Percentiles rank a stretch among this genome's conserved stretches.
phyloP scores from a whole-genome alignment of 371 early-diverging fungal species.

The Catenaria anguillulae region DNA sequence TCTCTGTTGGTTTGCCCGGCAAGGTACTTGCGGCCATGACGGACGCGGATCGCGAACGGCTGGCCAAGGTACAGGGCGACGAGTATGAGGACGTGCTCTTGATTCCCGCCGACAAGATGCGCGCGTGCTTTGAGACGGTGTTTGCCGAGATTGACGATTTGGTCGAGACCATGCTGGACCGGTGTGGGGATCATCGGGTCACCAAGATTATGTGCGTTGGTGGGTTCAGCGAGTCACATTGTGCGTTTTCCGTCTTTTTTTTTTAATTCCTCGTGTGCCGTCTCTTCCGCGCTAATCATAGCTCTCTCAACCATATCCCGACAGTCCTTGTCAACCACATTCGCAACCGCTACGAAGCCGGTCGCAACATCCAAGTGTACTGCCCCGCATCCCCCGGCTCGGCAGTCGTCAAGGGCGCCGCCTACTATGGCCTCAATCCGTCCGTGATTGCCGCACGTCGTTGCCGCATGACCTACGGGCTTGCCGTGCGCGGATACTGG shows the following conservation, averaged over 20 bases:
- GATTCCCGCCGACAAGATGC: constrained; percentile 5
- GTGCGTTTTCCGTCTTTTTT: too few species aligned
- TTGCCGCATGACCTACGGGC: not conserved
- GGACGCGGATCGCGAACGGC: not conserved
- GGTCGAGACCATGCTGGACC: constrained; percentile 8
- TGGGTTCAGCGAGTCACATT: not conserved
- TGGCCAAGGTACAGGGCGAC: constrained; percentile 5
- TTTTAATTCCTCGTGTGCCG: too few species aligned
- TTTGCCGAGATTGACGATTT: constrained; percentile 5
- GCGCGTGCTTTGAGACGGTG: constrained; percentile 9
- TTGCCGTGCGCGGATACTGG: constrained; percentile 1
- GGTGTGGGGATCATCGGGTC: not conserved
- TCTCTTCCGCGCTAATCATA: too few species aligned
- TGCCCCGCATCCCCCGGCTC: not conserved
- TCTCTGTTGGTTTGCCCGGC: not conserved
- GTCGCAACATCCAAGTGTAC: not conserved
- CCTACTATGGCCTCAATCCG: not conserved
- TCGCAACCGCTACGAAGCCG: not conserved
- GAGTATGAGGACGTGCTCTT: constrained; percentile 6
- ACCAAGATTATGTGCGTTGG: constrained; percentile 2
- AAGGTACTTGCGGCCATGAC: not conserved
- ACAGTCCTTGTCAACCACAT: not conserved
- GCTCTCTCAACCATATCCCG: too few species aligned
- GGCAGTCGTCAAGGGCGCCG: constrained; percentile 1
- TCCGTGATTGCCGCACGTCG: not conserved